phyloP scores from a whole-genome alignment of 2,329 filamentous ascomycete genomes.

The Pseudocercospora cruenta region DNA sequence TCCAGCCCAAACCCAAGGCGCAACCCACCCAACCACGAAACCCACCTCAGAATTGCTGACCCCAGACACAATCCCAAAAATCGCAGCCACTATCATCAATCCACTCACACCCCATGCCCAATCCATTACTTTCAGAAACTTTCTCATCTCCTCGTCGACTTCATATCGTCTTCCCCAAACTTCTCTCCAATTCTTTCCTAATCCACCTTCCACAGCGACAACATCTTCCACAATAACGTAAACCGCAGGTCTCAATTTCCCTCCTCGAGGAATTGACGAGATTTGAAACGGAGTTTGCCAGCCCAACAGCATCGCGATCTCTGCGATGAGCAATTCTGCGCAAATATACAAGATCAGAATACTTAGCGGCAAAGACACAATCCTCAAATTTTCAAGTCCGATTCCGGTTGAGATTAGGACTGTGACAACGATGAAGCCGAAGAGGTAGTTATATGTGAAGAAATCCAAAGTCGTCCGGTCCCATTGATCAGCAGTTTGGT shows the following conservation, averaged over 20 bases:
- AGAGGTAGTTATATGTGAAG: slow-evolving; percentile 21
- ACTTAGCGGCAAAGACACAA: background rate
- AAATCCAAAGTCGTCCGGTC: slow-evolving; percentile 4
- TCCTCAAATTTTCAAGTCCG: background rate
- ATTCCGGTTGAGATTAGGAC: slow-evolving; percentile 14
- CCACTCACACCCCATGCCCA: slow-evolving; percentile 17
- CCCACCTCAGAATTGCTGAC: slow-evolving; percentile 13
- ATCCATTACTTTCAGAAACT: slow-evolving; percentile 8
- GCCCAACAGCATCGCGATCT: background rate
- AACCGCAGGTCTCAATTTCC: slow-evolving; percentile 3
- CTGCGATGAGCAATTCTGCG: background rate
- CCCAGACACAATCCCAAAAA: slow-evolving; percentile 14
- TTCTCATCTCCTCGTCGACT: slow-evolving; percentile 1
- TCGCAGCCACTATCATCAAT: slow-evolving; percentile 8
- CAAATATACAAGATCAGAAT: background rate
- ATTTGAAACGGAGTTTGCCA: slow-evolving; percentile 9
- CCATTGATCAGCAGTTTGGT: too few species aligned
- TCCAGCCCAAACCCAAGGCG: slow-evolving; percentile 19
- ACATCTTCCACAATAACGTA: slow-evolving; percentile 20
- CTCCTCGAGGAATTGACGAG: background rate
- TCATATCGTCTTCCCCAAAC: slow-evolving; percentile 14
- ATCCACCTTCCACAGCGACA: slow-evolving; percentile 17
- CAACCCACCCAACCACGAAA: slow-evolving; percentile 13
- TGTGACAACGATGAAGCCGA: slow-evolving; percentile 14
- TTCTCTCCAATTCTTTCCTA: slow-evolving; percentile 12